Base-by-base conservation (phyloP, 495 filamentous ascomycete genomes). In the Hypoxylon trugodes region DNA sequence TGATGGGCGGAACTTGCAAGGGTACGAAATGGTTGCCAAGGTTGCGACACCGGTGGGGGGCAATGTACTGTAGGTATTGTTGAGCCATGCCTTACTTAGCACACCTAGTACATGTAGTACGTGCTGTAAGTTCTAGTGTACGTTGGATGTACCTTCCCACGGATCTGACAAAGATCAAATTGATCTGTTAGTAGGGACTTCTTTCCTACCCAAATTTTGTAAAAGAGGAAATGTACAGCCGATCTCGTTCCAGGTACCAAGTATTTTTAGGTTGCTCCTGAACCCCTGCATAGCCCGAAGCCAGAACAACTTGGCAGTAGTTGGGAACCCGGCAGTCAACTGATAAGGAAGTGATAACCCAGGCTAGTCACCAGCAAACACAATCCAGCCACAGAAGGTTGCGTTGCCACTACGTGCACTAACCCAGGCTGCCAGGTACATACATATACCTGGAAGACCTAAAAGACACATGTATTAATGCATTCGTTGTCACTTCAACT, bases 381-480 rank as follows among this genome's bases (percentile, higher is more conserved):
- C n/a, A n/a, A n/a, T n/a, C n/a, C n/a, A n/a, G n/a, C n/a, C n/a
- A n/a, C n/a, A n/a, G n/a, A n/a, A n/a, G n/a, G n/a, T n/a, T n/a
- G n/a, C n/a, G 32, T 35, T 3, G 32, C 4, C 9, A 35, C 32
- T 10, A 4, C 9, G 3, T 35, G 8, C 4, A n/a, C n/a, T n/a
- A n/a, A n/a, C n/a, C n/a, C n/a, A n/a, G n/a, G n/a, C n/a, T n/a
- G n/a, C n/a, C n/a, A n/a, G 21, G 6, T 45, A 45, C 15, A 19
- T 26, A 10, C 9, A 18, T 4, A 22, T 25, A 47, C n/a, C 1
- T 32, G 12, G 32, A 8, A n/a, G 32, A 47, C 24, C 43, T 37
- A 54, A 49, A 45, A 54, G 19, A 54, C 62, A 66, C 62, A 66
- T 66, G 56, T 56, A 24, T 45, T 38, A 51, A 55, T 45, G 49